A percentile compares a stretch with the other conserved stretches of the same genome.
Conservation (phyloP, 257 asterid genomes). For the Henckelia pumila region DNA sequence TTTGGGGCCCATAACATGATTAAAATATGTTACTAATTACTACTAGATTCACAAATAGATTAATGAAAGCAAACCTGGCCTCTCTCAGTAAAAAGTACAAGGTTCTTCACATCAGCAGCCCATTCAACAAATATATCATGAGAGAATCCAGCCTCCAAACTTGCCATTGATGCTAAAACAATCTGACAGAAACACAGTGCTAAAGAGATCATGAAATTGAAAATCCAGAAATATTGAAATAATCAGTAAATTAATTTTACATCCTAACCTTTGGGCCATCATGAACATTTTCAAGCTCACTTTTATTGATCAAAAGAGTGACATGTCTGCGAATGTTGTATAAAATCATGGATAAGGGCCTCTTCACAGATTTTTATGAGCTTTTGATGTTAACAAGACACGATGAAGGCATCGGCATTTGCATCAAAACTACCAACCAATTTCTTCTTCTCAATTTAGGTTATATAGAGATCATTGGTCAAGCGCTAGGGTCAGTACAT, state of each 20-base stretch:
- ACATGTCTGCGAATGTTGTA: conserved; percentile 60
- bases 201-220: conserved; percentile 21
- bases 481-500: conserved; percentile 2
- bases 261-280: conserved; percentile 83
- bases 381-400: conserved; percentile 5
- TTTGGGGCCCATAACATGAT: conserved; percentile 16
- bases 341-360: conserved; percentile 31
- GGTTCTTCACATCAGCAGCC: conserved; percentile 96
- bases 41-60: conserved; percentile 23
- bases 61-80: conserved; percentile 74
- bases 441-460: background rate
- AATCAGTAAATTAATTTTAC: conserved; percentile 16
- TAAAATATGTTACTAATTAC: too few species aligned
- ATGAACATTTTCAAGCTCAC: conserved; percentile 77
- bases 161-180: conserved; percentile 95
- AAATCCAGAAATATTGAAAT: conserved; percentile 26
- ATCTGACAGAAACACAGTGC: conserved; percentile 46
- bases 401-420: background rate
- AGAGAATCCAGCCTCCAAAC: conserved; percentile 93
- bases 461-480: background rate
- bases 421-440: conserved; percentile 6
- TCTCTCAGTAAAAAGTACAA: conserved; percentile 91
- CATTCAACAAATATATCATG: conserved; percentile 97
- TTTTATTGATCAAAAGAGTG: conserved; percentile 64
- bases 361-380: conserved; percentile 19